Conservation (phyloP, 1,139 yeast species). For the Yamadazyma conglobata region DNA sequence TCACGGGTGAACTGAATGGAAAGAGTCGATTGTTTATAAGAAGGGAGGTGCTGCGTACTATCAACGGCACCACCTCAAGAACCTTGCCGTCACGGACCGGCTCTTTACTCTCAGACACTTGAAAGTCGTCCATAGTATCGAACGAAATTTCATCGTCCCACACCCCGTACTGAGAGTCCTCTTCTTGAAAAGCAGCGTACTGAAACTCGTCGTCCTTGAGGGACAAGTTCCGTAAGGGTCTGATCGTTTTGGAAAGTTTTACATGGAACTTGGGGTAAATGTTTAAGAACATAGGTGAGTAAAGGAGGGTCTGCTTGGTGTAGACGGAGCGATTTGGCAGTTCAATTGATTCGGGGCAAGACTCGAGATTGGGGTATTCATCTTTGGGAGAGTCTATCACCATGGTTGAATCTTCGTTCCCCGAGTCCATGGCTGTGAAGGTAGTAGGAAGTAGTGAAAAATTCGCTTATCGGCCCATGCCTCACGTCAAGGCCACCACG, state of each 20-base stretch:
- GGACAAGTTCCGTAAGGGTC: conserved; percentile 31
- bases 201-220: conserved; percentile 41
- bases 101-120: background rate
- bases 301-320: conserved; percentile 34
- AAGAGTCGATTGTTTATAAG: conserved; percentile 31
- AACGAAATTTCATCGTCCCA: conserved; percentile 28
- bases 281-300: conserved; percentile 34
- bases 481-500: no score
- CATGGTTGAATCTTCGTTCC: no score
- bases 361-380: conserved; percentile 2
- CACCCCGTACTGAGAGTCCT: conserved; percentile 39
- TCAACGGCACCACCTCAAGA: conserved; percentile 19
- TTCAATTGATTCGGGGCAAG: background rate
- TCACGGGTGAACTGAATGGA: conserved; percentile 31
- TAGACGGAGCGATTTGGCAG: conserved; percentile 6
- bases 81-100: no score
- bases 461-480: no score
- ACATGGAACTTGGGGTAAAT: conserved; percentile 35
- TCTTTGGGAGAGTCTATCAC: background rate
- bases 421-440: no score
- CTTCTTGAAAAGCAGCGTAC: conserved; percentile 31
- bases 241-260: conserved; percentile 28
- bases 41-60: conserved; percentile 36
- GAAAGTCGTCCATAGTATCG: conserved; percentile 7
- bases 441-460: no score